Conservation (phyloP, 78 protist genomes). For the Dictyostelium firmibasis region DNA sequence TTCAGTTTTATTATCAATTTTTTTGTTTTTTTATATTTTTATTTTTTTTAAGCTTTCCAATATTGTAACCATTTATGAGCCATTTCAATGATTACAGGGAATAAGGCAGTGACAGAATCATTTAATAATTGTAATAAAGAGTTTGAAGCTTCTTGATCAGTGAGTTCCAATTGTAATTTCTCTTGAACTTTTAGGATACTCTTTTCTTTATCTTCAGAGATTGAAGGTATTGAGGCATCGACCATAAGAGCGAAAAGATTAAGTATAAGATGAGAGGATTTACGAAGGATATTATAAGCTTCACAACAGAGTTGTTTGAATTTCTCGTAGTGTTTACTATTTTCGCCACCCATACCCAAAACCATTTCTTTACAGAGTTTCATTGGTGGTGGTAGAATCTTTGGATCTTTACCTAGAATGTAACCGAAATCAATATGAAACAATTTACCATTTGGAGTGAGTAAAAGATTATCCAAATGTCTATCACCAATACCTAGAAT, state of each 20-base stretch:
- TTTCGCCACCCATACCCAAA: conserved; percentile 97
- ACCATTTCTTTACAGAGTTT: conserved; percentile 95
- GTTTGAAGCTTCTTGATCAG: conserved; percentile 94
- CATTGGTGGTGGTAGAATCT: conserved; percentile 97
- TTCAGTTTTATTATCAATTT: too few relatives aligned
- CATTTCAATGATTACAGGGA: conserved; percentile 93
- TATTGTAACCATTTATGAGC: conserved; percentile 90
- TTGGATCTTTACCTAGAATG: conserved; percentile 97
- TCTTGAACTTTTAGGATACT: conserved; percentile 87
- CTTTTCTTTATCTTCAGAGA: conserved; percentile 78
- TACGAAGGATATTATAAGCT: conserved; percentile 94
- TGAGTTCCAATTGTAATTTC: conserved; percentile 92
- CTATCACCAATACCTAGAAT: conserved; percentile 97
- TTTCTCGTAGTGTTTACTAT: conserved; percentile 68
- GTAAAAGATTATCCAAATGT: conserved; percentile 95
- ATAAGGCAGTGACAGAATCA: conserved; percentile 92
- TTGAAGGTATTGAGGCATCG: conserved; percentile 93
- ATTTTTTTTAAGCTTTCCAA: conserved; percentile 66
- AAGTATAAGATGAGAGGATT: conserved; percentile 90
- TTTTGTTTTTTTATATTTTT: too few relatives aligned
- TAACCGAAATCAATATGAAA: conserved; percentile 99
- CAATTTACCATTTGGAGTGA: conserved; percentile 88
- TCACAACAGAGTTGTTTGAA: conserved; percentile 92
- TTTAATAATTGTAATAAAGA: conserved; percentile 87
- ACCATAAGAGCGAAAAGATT: conserved; percentile 95